Evolutionary conservation across 2,329 filamentous ascomycete species (phyloP), one percentile per base, ranked within the genome.

Genomic region (Drechslerella dactyloides): DNA sequence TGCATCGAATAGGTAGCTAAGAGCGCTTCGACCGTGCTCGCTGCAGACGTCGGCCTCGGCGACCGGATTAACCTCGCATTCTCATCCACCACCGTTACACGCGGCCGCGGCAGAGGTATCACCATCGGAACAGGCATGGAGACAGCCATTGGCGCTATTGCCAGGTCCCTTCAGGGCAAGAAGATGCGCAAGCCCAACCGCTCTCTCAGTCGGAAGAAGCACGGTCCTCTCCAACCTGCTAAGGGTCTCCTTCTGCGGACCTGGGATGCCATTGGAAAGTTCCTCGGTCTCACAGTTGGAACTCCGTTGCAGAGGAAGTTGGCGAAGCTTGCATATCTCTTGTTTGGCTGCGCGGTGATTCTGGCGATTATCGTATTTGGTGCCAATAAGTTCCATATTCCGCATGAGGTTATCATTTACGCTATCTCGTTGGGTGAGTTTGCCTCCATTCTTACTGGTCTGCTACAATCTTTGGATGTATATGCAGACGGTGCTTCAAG

Each of bases 291-390:
- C 69, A 88, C 85, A 61, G 84, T 88, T 11, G 88, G 89, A 52
- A 90, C 88, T 10, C 89, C 88, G 1, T 82, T 90, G 17, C 87
- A 90, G 78, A 84, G 84, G 75, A 89, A 88, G 76, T 81, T 90
- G 15, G 88, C 87, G 53, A 85, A 85, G 77, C 83, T 90, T 55
- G 88, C 88, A 1, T 90, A 90, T 76, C 83, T 82, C 50, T 86
- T 48, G 81, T 1, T 77, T 85, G 2, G 85, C 88, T 78, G 85
- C 86, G 4, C 81, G 88, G 1, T 87, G 61, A 75, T 87, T 1
- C 81, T 88, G 35, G 85, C 84, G 55, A 78, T 88, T 68, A 84
- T 88, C 57, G 86, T 88, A 75, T 88, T 88, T 77, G 84, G 82
- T 4, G 85, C 82, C 72, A 85, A 83, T 77, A 80, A 76, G 30